phyloP scores from a whole-genome alignment of 345 rosid genomes.

The Eucalyptus cladocalyx region DNA sequence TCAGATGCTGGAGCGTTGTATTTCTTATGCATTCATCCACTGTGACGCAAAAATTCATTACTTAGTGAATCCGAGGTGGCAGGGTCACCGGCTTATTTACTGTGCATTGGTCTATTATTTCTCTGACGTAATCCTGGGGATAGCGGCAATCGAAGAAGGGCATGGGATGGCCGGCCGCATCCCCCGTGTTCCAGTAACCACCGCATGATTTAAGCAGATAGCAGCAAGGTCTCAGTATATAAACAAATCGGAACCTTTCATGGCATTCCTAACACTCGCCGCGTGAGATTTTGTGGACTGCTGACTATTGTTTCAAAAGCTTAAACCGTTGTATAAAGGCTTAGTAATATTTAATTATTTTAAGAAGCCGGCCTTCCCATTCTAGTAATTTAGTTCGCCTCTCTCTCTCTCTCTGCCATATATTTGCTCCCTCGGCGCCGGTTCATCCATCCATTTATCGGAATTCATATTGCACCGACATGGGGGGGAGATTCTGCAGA shows the following conservation, averaged over 20 bases:
- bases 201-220: background rate
- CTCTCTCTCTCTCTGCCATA: background rate
- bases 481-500: background rate
- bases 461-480: background rate
- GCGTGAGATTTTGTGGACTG: rapidly evolving
- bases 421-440: too few species aligned
- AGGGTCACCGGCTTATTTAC: background rate
- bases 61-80: rapidly evolving
- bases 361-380: background rate
- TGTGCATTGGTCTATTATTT: background rate
- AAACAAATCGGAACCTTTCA: background rate
- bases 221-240: background rate
- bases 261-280: background rate
- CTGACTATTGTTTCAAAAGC: rapidly evolving
- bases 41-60: background rate
- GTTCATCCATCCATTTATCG: background rate
- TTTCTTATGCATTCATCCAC: background rate
- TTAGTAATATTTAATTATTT: too few species aligned
- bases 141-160: background rate
- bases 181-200: background rate
- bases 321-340: rapidly evolving
- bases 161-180: background rate
- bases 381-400: background rate
- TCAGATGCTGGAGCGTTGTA: background rate
- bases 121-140: too few species aligned